A percentile compares a stretch with the other conserved stretches of the same genome.
phyloP scores from a whole-genome alignment of 2,329 filamentous ascomycete species.

The Knoxdaviesia proteae region DNA sequence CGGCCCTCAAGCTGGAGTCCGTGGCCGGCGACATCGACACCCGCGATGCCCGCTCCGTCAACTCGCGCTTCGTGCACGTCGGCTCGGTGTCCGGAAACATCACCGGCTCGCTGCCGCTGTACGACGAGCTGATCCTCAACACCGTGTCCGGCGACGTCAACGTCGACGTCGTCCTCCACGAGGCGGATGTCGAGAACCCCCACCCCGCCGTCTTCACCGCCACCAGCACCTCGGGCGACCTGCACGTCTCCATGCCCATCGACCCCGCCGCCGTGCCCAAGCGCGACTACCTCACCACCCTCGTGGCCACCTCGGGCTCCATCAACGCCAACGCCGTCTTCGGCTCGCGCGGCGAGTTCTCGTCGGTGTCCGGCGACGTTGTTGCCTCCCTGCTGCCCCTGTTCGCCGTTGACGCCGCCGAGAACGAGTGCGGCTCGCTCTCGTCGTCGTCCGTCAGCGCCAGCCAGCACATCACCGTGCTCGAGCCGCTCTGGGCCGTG shows the following conservation, averaged over 20 bases:
- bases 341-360: slow-evolving; percentile 14
- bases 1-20: slow-evolving; percentile 11
- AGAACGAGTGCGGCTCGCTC: slow-evolving; percentile 7
- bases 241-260: slow-evolving; percentile 22
- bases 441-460: slow-evolving; percentile 24
- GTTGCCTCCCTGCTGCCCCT: slow-evolving; percentile 22
- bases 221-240: slow-evolving; percentile 19
- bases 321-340: slow-evolving; percentile 20
- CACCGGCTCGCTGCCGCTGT: slow-evolving; percentile 27
- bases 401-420: slow-evolving; percentile 11
- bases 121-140: slow-evolving; percentile 23
- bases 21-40: slow-evolving; percentile 16
- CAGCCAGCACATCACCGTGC: slow-evolving; percentile 14
- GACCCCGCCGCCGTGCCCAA: slow-evolving; percentile 13
- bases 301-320: slow-evolving; percentile 22
- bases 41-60: slow-evolving; percentile 8
- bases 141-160: slow-evolving; percentile 22
- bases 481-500: slow-evolving; percentile 22
- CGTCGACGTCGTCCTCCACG: slow-evolving; percentile 19
- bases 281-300: slow-evolving; percentile 23
- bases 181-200: slow-evolving; percentile 13
- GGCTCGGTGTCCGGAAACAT: slow-evolving; percentile 22
- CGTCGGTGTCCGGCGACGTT: slow-evolving; percentile 20
- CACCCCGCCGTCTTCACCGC: slow-evolving; percentile 20
- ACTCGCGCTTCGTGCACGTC: slow-evolving; percentile 20